Evolutionary conservation across 2,329 filamentous ascomycete genomes (phyloP), one percentile per base, ranked within the genome.

Genomic region (Fulvia fulva): DNA sequence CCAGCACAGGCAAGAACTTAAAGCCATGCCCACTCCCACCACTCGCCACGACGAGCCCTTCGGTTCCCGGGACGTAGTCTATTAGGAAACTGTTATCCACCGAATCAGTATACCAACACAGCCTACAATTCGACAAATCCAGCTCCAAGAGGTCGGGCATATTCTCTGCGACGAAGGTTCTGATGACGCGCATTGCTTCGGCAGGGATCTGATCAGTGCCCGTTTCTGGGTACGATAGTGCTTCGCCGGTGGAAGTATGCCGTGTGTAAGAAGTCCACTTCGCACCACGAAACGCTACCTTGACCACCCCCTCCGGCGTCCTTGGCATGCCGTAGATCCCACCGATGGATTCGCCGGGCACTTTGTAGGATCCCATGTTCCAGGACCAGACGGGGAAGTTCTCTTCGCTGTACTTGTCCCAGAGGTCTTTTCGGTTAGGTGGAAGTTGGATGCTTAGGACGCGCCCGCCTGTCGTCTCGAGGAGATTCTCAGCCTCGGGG

Each of bases 101-200:
- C 21, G 60, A 80, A 60, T 84, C 81, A 0, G 76, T 82, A 60
- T 83, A 83, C 77, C 75, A 82, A 67, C 77, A 84, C 14, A 78
- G 74, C 59, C 73, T 77, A 0, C 73, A 76, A n/a, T 70, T 73
- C 0, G 76, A 72, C 37, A 80, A 73, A 1, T 73, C 73, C 0
- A 75, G 69, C 21, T 68, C 68, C 1, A 72, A 55, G 1, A 73
- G 61, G 64, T 53, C 60, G 23, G 55, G 72, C 54, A 63, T 74
- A 67, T 90, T 80, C 59, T 84, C 78, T 14, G 1, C 51, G 0
- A 60, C 60, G 41, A 67, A 65, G 2, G 51, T 32, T 8, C 60
- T 43, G 3, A 68, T 59, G 4, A 67, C 65, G 11, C 64, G 58
- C 57, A 70, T 64, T 3, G 68, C 68, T 30, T 65, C 63, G 23